Evolutionary conservation across 306 rosid species (phyloP), one percentile per base, ranked within the genome.

Genomic region (Quercus gilva): DNA sequence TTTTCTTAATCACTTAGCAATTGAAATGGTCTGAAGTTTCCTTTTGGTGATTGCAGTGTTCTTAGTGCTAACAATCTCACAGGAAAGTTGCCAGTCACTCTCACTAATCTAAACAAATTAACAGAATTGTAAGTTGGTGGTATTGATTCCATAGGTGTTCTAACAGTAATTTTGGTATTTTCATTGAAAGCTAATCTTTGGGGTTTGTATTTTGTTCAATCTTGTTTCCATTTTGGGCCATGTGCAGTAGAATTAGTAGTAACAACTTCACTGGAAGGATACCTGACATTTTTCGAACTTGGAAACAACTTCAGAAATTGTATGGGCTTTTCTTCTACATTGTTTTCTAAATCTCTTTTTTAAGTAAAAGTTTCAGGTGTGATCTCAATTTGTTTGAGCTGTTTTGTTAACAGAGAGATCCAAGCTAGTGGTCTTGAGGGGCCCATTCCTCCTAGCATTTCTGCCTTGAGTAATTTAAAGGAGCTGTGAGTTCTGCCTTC

Each of bases 211-310:
- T 55, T 70, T 12, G 31, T 19, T 41, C 55, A 69, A 10, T n/a
- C 15, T 35, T 71, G 15, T 23, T 71, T 37, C 8, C 2, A 21
- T 45, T 15, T 37, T 76, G 28, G 21, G 6, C 51, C 52, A 20
- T 58, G 10, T 71, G 28, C 82, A 84, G 84, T 23, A 11, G 3
- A 43, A 73, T 84, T 29, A 79, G 84, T 31, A 77, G 87, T 19
- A 84, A 84, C 65, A 76, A 84, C 77, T 80, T 84, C 77, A 77
- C 8, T 14, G 79, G 87, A 80, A 80, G 59, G 52, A 73, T 84
- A 14, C 87, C 84, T 1, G 15, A 80, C 45, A 43, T 65, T 37
- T 76, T 76, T 59, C 61, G 1, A 4, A 64, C 60, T 25, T 76
- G 81, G 84, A 51, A 68, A 51, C 52, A 49, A 8, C 84, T 84